Evolutionary conservation across 1,284 basidiomycete species (phyloP).

Genomic region (Ustilago shanxiensis): DNA sequence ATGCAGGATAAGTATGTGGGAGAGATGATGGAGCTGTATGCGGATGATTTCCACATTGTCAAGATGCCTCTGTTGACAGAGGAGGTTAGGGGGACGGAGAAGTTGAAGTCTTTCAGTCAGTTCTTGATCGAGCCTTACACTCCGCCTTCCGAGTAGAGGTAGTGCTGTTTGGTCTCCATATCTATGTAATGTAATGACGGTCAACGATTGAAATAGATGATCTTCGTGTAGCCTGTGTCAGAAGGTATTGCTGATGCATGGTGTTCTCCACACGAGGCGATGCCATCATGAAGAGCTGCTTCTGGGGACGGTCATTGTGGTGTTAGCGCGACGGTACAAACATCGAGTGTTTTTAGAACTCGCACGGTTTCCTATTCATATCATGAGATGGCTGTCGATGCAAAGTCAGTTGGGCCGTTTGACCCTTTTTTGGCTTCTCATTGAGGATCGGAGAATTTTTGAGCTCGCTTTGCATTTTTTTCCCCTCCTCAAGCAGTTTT

Average conservation of each 20-base stretch:
- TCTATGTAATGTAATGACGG: neutral
- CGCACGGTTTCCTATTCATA: neutral
- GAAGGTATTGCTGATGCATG: neutral
- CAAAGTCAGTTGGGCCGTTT: too few species aligned
- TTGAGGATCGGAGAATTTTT: neutral
- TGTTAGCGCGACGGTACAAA: too few species aligned
- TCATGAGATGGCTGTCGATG: neutral
- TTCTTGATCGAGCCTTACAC: constrained; percentile 62
- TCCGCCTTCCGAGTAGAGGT: constrained; percentile 47
- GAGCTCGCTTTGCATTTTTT: neutral
- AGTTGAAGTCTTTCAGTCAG: constrained; percentile 77
- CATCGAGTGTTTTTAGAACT: too few species aligned
- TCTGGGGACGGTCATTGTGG: too few species aligned
- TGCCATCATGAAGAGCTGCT: too few species aligned
- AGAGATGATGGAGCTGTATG: constrained; percentile 69
- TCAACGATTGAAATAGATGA: neutral
- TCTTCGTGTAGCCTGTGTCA: neutral
- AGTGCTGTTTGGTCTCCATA: neutral
- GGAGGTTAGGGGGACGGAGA: constrained; percentile 94
- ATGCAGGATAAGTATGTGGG: constrained; percentile 83
- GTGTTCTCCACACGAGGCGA: neutral
- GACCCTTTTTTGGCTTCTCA: neutral
- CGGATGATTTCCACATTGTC: constrained; percentile 68
- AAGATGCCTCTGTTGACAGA: constrained; percentile 93
- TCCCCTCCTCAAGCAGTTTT: neutral